Conservation (phyloP, 495 filamentous ascomycete genomes). For the Platismatia glauca region DNA sequence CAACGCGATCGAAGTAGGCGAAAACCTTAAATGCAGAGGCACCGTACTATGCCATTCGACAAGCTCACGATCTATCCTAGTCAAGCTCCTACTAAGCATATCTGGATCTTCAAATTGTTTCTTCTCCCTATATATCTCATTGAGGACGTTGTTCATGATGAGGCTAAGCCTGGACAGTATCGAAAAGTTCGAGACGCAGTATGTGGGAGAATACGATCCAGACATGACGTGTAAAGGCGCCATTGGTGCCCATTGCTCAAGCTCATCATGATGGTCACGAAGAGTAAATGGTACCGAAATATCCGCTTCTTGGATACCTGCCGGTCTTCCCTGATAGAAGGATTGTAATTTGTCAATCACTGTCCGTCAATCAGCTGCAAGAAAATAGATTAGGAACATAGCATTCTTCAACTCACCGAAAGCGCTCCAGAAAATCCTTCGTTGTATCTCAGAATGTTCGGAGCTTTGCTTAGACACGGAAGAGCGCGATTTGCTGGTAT, state of each 20-base stretch:
- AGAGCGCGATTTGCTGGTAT: neutral
- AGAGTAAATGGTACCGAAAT: neutral
- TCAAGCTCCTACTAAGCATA: neutral
- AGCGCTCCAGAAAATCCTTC: neutral
- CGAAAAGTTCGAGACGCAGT: neutral
- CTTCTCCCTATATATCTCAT: neutral
- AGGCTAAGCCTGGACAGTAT: neutral
- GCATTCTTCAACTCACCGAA: neutral
- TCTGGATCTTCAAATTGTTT: neutral
- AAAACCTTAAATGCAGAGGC: neutral
- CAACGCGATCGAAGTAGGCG: neutral
- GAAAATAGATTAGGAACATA: neutral
- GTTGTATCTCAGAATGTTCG: neutral
- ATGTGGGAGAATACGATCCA: neutral
- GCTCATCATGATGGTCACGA: neutral
- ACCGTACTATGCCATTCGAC: neutral
- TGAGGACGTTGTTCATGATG: neutral
- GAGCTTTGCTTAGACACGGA: neutral
- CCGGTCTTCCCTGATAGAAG: neutral
- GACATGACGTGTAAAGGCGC: neutral
- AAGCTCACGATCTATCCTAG: neutral
- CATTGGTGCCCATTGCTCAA: neutral
- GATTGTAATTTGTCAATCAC: neutral
- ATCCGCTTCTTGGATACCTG: neutral
- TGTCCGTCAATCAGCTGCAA: neutral